Base-by-base conservation (phyloP, 805 yeast genomes). In the Clavispora santaluciae region DNA sequence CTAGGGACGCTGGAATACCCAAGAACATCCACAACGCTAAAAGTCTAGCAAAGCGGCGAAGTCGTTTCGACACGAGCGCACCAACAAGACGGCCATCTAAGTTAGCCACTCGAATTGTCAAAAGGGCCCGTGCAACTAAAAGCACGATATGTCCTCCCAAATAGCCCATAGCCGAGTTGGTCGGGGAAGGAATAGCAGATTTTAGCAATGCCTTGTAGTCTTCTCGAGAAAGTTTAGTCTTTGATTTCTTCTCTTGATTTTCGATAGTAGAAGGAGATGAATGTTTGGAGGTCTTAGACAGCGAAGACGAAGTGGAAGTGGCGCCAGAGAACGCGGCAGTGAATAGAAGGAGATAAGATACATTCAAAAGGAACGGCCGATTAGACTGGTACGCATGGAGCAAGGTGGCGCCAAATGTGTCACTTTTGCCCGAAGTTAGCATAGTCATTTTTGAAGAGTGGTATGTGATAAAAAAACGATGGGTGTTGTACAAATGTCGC, bases 71-170 rank as follows among this genome's bases (percentile, higher is more conserved):
- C 22, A 90, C 86, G 50, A 90, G 72, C 1, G 86, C 78, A 0
- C 95, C 86, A 4, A 90, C 96, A 40, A 90, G 67, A 55, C 72
- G 70, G 49, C 97, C 97, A 60, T 90, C 97, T 43, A 90, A 69
- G 10, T 83, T 77, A 5, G 97, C 96, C 12, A 89, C 90, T 54
- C 81, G 81, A 35, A 90, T 71, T 2, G 95, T 83, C 21, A 90
- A 63, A 18, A 81, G 59, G 0, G 96, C 91, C 48, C 95, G 73
- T 4, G 75, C 48, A 3, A 85, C 72, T 34, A 90, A 68, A 20
- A 87, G 66, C 0, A 68, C 55, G 5, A 87, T 62, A 59, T 87
- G 91, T 0, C 75, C 49, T 1, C 59, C 44, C 26, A 86, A 66
- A 42, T 63, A 62, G 6, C 49, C 28, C 12, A 66, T 57, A 5